Percentiles rank a stretch among this genome's conserved stretches.
phyloP scores from a whole-genome alignment of 768 basidiomycete genomes.

The Lenzites betulinus region DNA sequence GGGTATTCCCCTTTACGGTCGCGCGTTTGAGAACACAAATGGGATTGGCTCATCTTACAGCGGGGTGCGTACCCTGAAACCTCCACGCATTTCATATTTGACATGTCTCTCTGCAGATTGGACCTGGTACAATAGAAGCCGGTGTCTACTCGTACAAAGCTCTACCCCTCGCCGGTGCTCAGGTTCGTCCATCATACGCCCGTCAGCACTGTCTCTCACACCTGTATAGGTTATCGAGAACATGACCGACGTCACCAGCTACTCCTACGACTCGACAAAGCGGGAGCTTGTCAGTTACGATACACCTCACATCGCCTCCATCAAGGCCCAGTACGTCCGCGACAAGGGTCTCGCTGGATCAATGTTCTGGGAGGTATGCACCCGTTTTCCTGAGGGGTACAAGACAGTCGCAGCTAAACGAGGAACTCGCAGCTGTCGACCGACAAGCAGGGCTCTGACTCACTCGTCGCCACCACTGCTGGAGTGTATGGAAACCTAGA shows the following conservation, averaged over 20 bases:
- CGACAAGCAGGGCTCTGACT: conserved; percentile 59
- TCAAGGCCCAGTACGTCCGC: conserved; percentile 70
- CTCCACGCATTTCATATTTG: not conserved
- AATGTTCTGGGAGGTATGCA: conserved; percentile 69
- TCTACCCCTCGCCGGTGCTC: conserved; percentile 54
- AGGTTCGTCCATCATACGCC: not conserved
- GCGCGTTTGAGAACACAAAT: conserved; percentile 69
- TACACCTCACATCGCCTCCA: conserved; percentile 61
- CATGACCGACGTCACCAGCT: conserved; percentile 67
- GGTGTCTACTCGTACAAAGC: conserved; percentile 78
- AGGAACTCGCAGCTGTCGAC: conserved; percentile 60
- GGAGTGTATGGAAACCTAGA: conserved; percentile 55
- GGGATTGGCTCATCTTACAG: conserved; percentile 69
- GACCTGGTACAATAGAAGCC: conserved; percentile 68
- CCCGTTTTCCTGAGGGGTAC: no score
- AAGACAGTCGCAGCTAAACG: no score
- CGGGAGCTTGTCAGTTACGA: conserved; percentile 78
- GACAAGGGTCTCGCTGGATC: conserved; percentile 62
- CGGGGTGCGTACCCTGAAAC: conserved; percentile 47
- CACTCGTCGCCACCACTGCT: conserved; percentile 55
- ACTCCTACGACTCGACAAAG: conserved; percentile 71
- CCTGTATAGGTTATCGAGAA: conserved; percentile 57
- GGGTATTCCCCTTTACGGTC: conserved; percentile 82
- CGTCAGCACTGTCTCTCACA: not conserved
- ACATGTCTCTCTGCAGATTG: conserved; percentile 46